phyloP scores from a whole-genome alignment of 176 grass and related monocot species.

The Thinopyrum elongatum region DNA sequence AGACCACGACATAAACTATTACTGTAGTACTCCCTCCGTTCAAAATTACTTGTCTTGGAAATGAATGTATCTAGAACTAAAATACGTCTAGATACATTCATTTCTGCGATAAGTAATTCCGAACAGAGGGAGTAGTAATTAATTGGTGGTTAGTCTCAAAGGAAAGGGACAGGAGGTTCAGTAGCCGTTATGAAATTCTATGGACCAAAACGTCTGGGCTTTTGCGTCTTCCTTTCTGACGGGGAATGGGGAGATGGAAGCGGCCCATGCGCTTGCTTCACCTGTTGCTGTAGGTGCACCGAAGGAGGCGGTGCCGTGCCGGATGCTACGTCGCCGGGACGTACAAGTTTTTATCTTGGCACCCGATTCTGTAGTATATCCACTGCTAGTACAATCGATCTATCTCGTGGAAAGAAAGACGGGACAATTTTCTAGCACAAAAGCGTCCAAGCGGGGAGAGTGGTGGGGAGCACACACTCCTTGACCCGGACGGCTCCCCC shows the following conservation, averaged over 20 bases:
- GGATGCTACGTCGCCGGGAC: neutral
- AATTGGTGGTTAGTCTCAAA: neutral
- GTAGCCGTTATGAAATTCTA: neutral
- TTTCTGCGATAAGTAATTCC: too few relatives aligned
- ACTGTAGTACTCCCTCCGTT: neutral
- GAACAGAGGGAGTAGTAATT: neutral
- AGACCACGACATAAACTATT: neutral
- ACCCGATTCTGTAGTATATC: neutral
- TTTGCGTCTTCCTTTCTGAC: neutral
- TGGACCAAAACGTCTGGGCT: too few relatives aligned
- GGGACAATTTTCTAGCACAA: constrained; percentile 11
- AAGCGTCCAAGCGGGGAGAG: neutral
- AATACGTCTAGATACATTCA: too few relatives aligned
- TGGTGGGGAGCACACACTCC: neutral
- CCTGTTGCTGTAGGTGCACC: neutral
- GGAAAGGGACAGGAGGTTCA: neutral
- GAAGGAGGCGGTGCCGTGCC: neutral
- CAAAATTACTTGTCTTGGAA: too few relatives aligned
- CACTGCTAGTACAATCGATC: neutral
- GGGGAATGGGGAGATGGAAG: neutral
- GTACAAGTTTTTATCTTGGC: neutral
- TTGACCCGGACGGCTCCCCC: neutral
- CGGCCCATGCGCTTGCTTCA: neutral
- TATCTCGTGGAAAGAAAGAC: neutral
- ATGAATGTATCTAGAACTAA: too few relatives aligned